phyloP scores from a whole-genome alignment of 345 rosid species.

The Crucihimalaya himalaica region DNA sequence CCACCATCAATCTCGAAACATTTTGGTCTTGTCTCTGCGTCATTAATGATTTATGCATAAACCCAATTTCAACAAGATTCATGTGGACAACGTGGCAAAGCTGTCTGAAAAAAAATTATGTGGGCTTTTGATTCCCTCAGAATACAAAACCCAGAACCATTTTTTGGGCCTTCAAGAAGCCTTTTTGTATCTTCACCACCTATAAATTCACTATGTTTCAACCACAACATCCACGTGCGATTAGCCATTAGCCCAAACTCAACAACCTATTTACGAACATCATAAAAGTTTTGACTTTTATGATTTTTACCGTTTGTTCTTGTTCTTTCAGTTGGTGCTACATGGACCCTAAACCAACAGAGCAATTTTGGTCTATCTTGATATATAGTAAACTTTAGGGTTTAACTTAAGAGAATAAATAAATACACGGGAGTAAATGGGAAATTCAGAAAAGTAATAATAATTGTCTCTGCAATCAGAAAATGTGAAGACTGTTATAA shows the following conservation, averaged over 20 bases:
- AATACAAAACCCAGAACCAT: neutral
- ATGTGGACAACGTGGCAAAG: constrained; percentile 25
- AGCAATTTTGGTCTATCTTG: neutral
- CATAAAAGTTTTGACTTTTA: neutral
- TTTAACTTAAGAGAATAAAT: neutral
- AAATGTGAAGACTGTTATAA: constrained; percentile 7
- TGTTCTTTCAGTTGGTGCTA: neutral
- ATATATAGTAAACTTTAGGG: neutral
- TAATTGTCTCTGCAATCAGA: constrained; percentile 6
- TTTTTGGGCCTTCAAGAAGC: constrained; percentile 19
- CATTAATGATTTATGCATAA: constrained; percentile 14
- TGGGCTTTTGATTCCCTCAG: constrained; percentile 26
- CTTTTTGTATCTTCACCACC: constrained; percentile 24
- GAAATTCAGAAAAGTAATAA: constrained; percentile 14
- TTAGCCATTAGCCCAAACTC: constrained; percentile 15
- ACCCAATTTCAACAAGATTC: neutral
- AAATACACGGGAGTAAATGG: neutral
- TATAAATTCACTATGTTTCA: constrained; percentile 11
- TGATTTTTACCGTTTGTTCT: neutral
- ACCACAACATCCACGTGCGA: constrained; percentile 36
- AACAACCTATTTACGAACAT: constrained; percentile 24
- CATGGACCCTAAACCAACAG: neutral
- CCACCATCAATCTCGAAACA: constrained; percentile 17
- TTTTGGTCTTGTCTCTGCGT: constrained; percentile 4
- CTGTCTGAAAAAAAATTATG: neutral